Evolutionary conservation across 495 filamentous ascomycete species (phyloP), one percentile per base, ranked within the genome.

Genomic region (Aspergillus ostianus): DNA sequence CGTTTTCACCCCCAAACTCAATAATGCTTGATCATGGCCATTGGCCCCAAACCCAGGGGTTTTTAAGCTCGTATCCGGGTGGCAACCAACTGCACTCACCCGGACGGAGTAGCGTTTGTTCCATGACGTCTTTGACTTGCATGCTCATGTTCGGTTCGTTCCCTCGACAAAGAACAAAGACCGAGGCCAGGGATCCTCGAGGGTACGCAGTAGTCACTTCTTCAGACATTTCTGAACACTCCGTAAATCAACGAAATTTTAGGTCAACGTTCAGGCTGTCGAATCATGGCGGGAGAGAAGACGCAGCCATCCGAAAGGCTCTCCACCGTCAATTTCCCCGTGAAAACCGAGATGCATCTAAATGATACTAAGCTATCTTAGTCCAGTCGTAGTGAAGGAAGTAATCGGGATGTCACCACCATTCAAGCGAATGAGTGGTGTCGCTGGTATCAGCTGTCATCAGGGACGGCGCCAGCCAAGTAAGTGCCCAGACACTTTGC

Each of bases 121-220:
- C 36, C 67, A 66, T 73, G 70, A 73, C 70, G 70, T 69, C 58
- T 59, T 60, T 55, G 59, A 61, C 32, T 57, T 44, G 4, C 36
- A 8, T 4, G n/a, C 10, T 45, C 29, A 18, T n/a, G n/a, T n/a
- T n/a, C n/a, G n/a, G n/a, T n/a, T n/a, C n/a, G 49, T 50, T 29
- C 36, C 10, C 13, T 41, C 36, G 36, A 41, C 36, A 41, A 41
- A 41, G 36, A 41, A 41, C 36, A 41, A 41, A 41, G 36, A 13
- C 10, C 30, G 3, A 32, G 30, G 10, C 23, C 23, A 26, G 23
- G 23, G 23, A 26, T 26, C 23, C 36, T 41, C 36, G 36, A 41
- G 13, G 10, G 23, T n/a, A n/a, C n/a, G n/a, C n/a, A n/a, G n/a
- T 4, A 26, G 23, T 26, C 23, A 26, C 23, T 41, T 41, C 36